phyloP scores from a whole-genome alignment of 495 filamentous ascomycete genomes.

The Opeltia flavorubescens region DNA sequence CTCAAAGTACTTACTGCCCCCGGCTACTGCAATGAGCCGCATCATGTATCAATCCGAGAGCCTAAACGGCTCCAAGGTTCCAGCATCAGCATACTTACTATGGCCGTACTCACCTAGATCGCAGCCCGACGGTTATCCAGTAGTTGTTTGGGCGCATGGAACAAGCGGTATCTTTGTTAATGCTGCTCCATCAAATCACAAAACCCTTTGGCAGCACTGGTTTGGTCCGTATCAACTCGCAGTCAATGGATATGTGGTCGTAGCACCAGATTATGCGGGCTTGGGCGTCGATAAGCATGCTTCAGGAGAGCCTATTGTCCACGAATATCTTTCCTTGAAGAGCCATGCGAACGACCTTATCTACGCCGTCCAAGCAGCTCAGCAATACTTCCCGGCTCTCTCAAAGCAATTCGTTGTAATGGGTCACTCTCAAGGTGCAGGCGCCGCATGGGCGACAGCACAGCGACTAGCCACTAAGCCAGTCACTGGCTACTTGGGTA shows the following conservation, averaged over 20 bases:
- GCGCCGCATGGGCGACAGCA: constrained; percentile 25
- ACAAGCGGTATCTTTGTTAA: constrained; percentile 31
- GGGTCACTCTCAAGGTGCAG: constrained; percentile 31
- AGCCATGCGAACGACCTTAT: constrained; percentile 23
- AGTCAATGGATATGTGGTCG: constrained; percentile 34
- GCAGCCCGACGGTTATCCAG: constrained; percentile 14
- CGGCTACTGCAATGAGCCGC: constrained; percentile 3
- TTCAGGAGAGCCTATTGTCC: constrained; percentile 22
- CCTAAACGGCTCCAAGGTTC: neutral
- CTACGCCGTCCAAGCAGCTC: constrained; percentile 26
- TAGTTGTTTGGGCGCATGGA: constrained; percentile 37
- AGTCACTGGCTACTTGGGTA: constrained; percentile 23
- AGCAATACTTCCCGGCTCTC: constrained; percentile 21
- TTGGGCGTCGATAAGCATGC: constrained; percentile 28
- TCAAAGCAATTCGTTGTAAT: constrained; percentile 23
- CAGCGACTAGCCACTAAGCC: constrained; percentile 18
- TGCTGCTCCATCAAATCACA: constrained; percentile 29
- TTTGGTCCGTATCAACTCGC: constrained; percentile 31
- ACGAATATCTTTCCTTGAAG: constrained; percentile 25
- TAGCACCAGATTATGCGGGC: constrained; percentile 41
- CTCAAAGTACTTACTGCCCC: constrained; percentile 6
- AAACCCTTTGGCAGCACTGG: constrained; percentile 30
- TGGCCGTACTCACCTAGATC: constrained; percentile 28
- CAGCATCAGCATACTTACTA: constrained; percentile 22
- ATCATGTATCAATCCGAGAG: constrained; percentile 6